Evolutionary conservation across 148 eudicot species (phyloP), one percentile per base, ranked within the genome.

Genomic region (Rhododendron ovatum): DNA sequence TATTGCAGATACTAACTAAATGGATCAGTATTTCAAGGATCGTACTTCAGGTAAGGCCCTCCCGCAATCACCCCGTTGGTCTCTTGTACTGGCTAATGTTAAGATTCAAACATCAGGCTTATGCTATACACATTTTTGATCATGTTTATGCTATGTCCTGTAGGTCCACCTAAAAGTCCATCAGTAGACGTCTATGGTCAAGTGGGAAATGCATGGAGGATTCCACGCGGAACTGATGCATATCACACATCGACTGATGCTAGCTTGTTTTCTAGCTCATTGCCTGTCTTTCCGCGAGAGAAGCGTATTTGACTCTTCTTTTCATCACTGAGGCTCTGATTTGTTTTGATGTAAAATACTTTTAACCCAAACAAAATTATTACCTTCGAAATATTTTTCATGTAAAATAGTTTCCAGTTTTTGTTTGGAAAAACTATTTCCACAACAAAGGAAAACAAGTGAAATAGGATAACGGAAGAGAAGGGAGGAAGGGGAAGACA

Each of bases 241-340:
- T 80, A 82, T 85, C 91, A 88, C 69, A 77, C 90, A 57, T 91
- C 94, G 82, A 91, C 57, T 76, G 94, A 89, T 87, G 89, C 90
- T 48, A 90, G 92, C 86, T 88, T 92, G 89, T 92, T 92, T 90
- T 91, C 93, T 37, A 86, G 90, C 85, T 92, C 94, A 17, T 84
- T 92, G 86, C 94, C 94, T 57, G 90, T 89, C 83, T 85, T 91
- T 80, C 86, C 82, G 0, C 93, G 90, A 69, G 91, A 86, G 84
- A 92, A 91, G 71, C 69, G 94, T 92, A 84, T 85, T 90, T 84
- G 67, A 22, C 20, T 33, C 50, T 84, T 84, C 48, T 84, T 28
- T 84, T 35, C 22, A n/a, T 45, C 7, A 39, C 20, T 35, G 41
- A 57, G 17, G 65, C 55, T 50, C 22, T 80, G 18, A 7, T 47